Percentiles rank a stretch among this genome's conserved stretches.
These are phyloP conservation scores for Penicillium fuscoglaucum DNA, from an alignment of 2,329 filamentous ascomycete species.

Conservation along the genomic window DNA sequence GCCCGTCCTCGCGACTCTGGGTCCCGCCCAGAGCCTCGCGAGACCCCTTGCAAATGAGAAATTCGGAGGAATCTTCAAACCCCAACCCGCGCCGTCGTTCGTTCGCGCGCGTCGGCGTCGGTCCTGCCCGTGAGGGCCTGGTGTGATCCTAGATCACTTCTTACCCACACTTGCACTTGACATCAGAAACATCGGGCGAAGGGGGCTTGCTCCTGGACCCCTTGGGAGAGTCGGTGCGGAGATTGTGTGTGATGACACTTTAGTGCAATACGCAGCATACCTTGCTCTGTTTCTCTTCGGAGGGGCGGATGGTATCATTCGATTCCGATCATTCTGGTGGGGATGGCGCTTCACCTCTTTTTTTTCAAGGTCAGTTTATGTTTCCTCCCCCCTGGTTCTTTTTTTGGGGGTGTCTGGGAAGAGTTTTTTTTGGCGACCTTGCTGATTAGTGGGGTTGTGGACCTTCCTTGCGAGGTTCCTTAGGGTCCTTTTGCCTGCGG, in stretches of 20 bases:
- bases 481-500: slow-evolving; percentile 11
- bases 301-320: slow-evolving; percentile 64
- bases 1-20: slow-evolving; percentile 27
- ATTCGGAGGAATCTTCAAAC: slow-evolving; percentile 95
- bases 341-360: slow-evolving; percentile 67
- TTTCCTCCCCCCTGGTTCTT: slow-evolving; percentile 6
- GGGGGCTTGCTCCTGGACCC: slow-evolving; percentile 48
- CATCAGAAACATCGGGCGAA: slow-evolving; percentile 86
- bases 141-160: slow-evolving; percentile 59
- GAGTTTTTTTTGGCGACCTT: slow-evolving; percentile 32
- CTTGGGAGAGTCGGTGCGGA: slow-evolving; percentile 93
- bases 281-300: slow-evolving; percentile 39
- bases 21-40: slow-evolving; percentile 9
- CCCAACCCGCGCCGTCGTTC: slow-evolving; percentile 44
- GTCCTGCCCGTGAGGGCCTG: slow-evolving; percentile 81
- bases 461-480: slow-evolving; percentile 12
- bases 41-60: slow-evolving; percentile 78
- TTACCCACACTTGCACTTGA: slow-evolving; percentile 71
- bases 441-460: slow-evolving; percentile 38
- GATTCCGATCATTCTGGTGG: slow-evolving; percentile 91
- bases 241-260: slow-evolving; percentile 86
- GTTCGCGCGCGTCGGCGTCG: slow-evolving; percentile 28
- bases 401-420: slow-evolving; percentile 22
- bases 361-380: slow-evolving; percentile 51
- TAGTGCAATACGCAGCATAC: slow-evolving; percentile 94